Conservation (phyloP, 331 rosid species). For the Acacia concinna region DNA sequence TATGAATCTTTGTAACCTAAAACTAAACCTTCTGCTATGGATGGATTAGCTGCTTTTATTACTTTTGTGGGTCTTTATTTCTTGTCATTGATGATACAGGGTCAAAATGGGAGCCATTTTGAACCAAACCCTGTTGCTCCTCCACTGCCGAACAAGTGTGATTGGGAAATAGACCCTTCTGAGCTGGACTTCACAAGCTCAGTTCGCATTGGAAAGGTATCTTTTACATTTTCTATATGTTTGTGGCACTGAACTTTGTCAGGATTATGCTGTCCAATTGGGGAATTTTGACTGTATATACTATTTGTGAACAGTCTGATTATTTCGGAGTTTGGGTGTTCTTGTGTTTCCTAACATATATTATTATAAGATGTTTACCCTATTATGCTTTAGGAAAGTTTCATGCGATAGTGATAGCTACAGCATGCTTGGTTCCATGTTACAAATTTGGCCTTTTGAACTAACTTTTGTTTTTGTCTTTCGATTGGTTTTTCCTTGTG, state of each 20-base stretch:
- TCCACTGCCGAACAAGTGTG: slow-evolving; percentile 94
- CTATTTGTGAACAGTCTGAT: slow-evolving; percentile 21
- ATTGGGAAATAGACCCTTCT: slow-evolving; percentile 96
- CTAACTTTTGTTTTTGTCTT: neutral
- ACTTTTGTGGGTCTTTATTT: slow-evolving; percentile 7
- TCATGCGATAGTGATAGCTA: neutral
- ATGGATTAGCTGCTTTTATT: slow-evolving; percentile 10
- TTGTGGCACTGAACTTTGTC: neutral
- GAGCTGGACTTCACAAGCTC: slow-evolving; percentile 90
- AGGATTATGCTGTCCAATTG: neutral
- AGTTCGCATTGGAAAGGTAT: slow-evolving; percentile 79
- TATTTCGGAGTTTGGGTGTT: slow-evolving; percentile 4
- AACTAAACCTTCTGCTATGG: neutral
- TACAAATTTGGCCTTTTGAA: slow-evolving; percentile 1
- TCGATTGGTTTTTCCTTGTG: slow-evolving; percentile 12
- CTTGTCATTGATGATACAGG: slow-evolving; percentile 53
- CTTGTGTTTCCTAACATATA: neutral
- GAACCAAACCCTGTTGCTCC: slow-evolving; percentile 89
- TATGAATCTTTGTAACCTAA: neutral
- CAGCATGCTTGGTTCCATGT: slow-evolving; percentile 5
- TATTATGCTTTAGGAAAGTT: slow-evolving; percentile 8
- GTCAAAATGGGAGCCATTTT: slow-evolving; percentile 97
- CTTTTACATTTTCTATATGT: slow-evolving; percentile 24
- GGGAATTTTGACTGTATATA: slow-evolving; percentile 1
- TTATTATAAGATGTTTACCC: neutral